These are phyloP conservation scores for Microdochium nivale DNA, from an alignment of 2,329 filamentous ascomycete species.

Conservation along the genomic window DNA sequence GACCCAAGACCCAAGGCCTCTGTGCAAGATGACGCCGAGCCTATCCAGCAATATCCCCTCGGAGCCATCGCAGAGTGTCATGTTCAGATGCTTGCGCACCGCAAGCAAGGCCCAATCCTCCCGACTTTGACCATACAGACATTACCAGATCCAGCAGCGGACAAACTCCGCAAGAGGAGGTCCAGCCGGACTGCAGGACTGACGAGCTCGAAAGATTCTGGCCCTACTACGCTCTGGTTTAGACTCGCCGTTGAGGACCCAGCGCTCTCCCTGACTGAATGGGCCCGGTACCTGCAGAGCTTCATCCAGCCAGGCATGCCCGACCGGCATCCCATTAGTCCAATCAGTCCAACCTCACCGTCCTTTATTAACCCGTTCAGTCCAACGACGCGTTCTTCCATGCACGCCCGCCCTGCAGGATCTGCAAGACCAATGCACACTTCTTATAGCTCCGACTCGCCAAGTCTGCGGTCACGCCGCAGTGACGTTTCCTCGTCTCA, in stretches of 20 bases:
- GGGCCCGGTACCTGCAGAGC: conserved; percentile 44
- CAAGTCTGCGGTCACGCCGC: conserved; percentile 51
- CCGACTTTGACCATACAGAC: conserved; percentile 52
- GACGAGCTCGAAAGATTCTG: conserved; percentile 39
- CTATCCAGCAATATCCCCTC: conserved; percentile 43
- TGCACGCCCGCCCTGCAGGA: background rate
- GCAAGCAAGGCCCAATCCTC: conserved; percentile 50
- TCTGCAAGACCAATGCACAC: conserved; percentile 32
- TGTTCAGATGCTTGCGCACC: conserved; percentile 49
- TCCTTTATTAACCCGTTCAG: conserved; percentile 46
- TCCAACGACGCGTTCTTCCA: background rate
- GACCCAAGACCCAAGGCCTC: conserved; percentile 10
- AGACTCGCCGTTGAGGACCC: conserved; percentile 42
- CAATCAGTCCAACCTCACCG: conserved; percentile 45
- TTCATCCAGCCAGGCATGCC: conserved; percentile 30
- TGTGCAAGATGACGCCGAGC: conserved; percentile 42
- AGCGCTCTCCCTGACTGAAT: conserved; percentile 46
- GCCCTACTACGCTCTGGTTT: conserved; percentile 45
- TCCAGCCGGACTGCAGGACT: conserved; percentile 55
- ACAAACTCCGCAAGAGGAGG: conserved; percentile 55
- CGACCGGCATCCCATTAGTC: conserved; percentile 33
- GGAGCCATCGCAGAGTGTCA: conserved; percentile 46
- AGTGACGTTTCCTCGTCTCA: conserved; percentile 53
- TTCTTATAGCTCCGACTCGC: conserved; percentile 48
- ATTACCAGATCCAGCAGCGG: conserved; percentile 37